Base-by-base conservation (phyloP, 352 stramenopile genomes). In the Blastocystis sp. region DNA sequence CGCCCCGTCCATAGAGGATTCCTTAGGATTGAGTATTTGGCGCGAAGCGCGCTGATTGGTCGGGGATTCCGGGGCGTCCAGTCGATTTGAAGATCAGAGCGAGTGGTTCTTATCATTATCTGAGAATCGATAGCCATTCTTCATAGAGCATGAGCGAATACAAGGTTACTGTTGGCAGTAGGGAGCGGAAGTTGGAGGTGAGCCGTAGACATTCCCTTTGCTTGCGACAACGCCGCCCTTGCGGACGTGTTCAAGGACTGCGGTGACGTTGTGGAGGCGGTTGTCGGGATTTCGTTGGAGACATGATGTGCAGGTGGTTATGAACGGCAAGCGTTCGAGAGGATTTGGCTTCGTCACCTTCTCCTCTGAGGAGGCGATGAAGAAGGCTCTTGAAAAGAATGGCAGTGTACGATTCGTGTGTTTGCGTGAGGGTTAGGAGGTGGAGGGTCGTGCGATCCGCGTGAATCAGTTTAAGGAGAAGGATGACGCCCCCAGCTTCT, bases 81-180 rank as follows among this genome's bases (percentile, higher is more conserved):
- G 61, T 76, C 45, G 45, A 45, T 62, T 80, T n/a, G 37, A n/a
- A 16, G n/a, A 4, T 21, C 39, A 9, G 29, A 81, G 65, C 79
- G 10, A 41, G 60, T 88, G 78, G 65, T 74, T 69, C 19, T 67
- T 21, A 6, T 69, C 31, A 50, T 51, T 79, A 21, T 79, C 31
- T 85, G 35, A 71, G 35, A 31, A 3, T 88, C 59, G 37, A 26
- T 61, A 9, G 21, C 24, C 10, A 71, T 79, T 80, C 2, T 26
- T 78, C 79, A 33, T 76, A 16, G 29, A 51, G 3, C 26, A 88
- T 88, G 78, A 63, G 35, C 31, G 78, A 88, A 41, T 66, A 88
- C 31, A 88, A 88, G 39, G 78, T 88, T 24, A 79, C 79, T 78
- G 78, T 88, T 45, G 13, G 24, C 4, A 59, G 78, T 88, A 80